phyloP scores from a whole-genome alignment of 805 yeast genomes.

The Hanseniaspora mollemarum region DNA sequence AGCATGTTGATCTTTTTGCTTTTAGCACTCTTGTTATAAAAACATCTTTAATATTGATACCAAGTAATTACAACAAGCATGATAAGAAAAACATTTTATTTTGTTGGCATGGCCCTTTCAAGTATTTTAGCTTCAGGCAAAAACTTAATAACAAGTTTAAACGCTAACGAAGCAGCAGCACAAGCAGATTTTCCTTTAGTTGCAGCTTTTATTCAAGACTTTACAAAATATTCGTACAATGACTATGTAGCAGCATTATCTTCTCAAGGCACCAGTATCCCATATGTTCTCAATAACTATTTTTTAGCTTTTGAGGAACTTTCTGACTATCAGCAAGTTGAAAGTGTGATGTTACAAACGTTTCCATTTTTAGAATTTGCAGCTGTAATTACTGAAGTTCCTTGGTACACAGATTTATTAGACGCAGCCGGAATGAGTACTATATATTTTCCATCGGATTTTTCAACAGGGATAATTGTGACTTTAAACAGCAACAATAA shows the following conservation, averaged over 20 bases:
- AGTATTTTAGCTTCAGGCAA: not conserved
- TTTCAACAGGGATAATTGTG: constrained; percentile 12
- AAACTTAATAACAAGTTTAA: not conserved
- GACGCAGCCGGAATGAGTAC: constrained; percentile 21
- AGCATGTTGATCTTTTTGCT: too few relatives aligned
- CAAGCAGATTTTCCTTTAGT: constrained; percentile 15
- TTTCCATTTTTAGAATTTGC: constrained; percentile 33
- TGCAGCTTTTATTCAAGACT: constrained; percentile 15
- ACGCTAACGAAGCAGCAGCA: constrained; percentile 9
- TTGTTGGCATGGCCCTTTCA: not conserved
- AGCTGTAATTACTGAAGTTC: constrained; percentile 29
- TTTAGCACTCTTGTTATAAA: too few relatives aligned
- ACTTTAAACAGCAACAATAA: not conserved
- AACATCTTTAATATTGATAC: not conserved
- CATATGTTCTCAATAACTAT: constrained; percentile 30
- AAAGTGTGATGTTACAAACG: constrained; percentile 23
- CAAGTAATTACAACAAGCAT: not conserved
- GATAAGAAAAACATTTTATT: not conserved
- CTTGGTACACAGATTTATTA: constrained; percentile 27
- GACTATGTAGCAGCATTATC: constrained; percentile 9
- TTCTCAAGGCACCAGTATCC: constrained; percentile 25
- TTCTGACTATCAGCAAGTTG: constrained; percentile 23
- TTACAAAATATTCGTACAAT: constrained; percentile 2
- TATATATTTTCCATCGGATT: constrained; percentile 24
- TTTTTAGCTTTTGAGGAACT: constrained; percentile 26